Evolutionary conservation across 768 basidiomycete genomes (phyloP).

Genomic region (Postia placenta): DNA sequence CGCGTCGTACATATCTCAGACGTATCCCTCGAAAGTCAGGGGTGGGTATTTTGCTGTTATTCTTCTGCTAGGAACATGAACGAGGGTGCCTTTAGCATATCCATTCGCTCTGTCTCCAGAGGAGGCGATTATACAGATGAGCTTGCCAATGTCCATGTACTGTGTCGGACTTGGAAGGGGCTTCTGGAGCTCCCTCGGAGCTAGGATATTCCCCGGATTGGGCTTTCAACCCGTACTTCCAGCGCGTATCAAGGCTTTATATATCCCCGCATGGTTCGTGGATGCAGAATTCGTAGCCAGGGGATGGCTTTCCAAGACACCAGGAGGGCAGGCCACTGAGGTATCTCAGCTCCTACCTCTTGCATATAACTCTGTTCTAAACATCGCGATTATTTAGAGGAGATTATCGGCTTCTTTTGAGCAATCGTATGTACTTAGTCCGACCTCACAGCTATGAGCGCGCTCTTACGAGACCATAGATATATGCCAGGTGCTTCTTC

Average conservation of each 20-base stretch:
- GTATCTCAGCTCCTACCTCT: not conserved
- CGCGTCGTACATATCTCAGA: too few relatives aligned
- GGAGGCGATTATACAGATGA: not conserved
- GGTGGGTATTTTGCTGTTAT: too few relatives aligned
- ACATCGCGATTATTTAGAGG: not conserved
- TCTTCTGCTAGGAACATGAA: too few relatives aligned
- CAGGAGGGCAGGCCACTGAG: not conserved
- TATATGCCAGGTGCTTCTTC: slow-evolving; percentile 7
- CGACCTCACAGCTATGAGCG: not conserved
- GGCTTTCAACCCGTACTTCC: not conserved
- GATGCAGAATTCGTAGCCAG: not conserved
- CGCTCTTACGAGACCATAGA: too few relatives aligned
- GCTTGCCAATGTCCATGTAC: not conserved
- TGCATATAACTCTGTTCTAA: not conserved
- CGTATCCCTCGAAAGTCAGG: too few relatives aligned
- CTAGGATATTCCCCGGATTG: not conserved
- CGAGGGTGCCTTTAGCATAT: too few relatives aligned
- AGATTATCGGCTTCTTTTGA: not conserved
- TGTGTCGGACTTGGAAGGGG: not conserved
- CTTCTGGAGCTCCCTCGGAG: not conserved
- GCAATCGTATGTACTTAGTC: not conserved
- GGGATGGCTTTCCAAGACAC: not conserved
- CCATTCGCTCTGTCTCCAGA: too few relatives aligned
- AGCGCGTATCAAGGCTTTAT: not conserved
- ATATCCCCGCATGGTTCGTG: slow-evolving; percentile 4